Evolutionary conservation across 2,329 filamentous ascomycete genomes (phyloP).

Genomic region (Ciborinia camelliae): DNA sequence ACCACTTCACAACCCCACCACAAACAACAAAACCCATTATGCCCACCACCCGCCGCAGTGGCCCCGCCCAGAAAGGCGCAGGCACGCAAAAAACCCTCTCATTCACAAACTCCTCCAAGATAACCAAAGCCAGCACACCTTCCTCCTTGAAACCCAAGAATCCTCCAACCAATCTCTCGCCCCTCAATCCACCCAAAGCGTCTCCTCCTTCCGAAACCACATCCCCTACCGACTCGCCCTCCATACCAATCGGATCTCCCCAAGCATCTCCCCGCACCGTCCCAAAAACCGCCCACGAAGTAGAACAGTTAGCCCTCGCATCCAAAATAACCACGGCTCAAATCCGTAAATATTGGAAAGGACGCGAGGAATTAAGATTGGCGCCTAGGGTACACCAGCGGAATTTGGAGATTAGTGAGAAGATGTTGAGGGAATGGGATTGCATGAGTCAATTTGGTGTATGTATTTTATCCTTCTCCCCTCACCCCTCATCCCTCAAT

Average conservation of each 20-base stretch:
- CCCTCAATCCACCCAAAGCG: slow-evolving; percentile 22
- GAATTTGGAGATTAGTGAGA: slow-evolving; percentile 70
- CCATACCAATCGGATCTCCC: neutral
- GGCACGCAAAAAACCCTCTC: slow-evolving; percentile 55
- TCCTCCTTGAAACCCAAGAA: slow-evolving; percentile 18
- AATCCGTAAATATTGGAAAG: slow-evolving; percentile 74
- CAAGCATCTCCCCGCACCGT: slow-evolving; percentile 7
- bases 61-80: slow-evolving; percentile 41
- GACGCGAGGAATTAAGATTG: slow-evolving; percentile 64
- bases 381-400: slow-evolving; percentile 75
- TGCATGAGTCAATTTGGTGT: slow-evolving; percentile 89
- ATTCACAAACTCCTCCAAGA: slow-evolving; percentile 54
- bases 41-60: slow-evolving; percentile 42
- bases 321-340: slow-evolving; percentile 66
- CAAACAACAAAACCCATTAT: slow-evolving; percentile 34
- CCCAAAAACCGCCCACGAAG: slow-evolving; percentile 42
- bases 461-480: slow-evolving; percentile 45
- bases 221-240: slow-evolving; percentile 26
- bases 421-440: slow-evolving; percentile 88
- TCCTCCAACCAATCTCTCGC: slow-evolving; percentile 12
- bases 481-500: neutral
- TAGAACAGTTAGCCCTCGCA: no score
- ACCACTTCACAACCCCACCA: slow-evolving; percentile 1
- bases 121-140: slow-evolving; percentile 52
- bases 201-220: slow-evolving; percentile 21